Evolutionary conservation across 2,329 filamentous ascomycete genomes (phyloP).

Genomic region (Fusarium concolor): DNA sequence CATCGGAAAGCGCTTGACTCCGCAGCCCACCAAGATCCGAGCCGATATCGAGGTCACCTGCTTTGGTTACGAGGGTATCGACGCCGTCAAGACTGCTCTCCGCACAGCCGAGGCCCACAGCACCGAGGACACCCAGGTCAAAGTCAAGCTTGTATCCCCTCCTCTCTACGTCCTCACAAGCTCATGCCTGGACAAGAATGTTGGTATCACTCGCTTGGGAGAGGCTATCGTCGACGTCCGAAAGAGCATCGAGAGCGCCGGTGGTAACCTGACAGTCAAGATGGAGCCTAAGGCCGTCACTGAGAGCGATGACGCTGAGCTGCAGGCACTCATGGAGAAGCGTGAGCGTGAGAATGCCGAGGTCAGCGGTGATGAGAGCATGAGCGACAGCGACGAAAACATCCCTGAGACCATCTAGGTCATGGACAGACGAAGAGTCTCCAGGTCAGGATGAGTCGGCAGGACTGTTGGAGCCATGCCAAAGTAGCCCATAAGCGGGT

Average conservation of each 20-base stretch:
- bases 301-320: conserved; percentile 96
- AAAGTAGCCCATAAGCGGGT: conserved; percentile 31
- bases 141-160: conserved; percentile 97
- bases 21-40: conserved; percentile 98
- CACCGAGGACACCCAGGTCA: conserved; percentile 92
- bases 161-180: conserved; percentile 96
- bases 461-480: conserved; percentile 34
- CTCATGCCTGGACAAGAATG: conserved; percentile 92
- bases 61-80: conserved; percentile 97
- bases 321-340: conserved; percentile 99
- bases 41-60: conserved; percentile 97
- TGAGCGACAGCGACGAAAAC: conserved; percentile 95
- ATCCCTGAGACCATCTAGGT: conserved; percentile 56
- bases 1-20: conserved; percentile 96
- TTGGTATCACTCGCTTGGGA: conserved; percentile 86
- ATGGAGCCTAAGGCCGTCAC: conserved; percentile 99
- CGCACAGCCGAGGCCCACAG: conserved; percentile 92
- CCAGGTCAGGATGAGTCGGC: conserved; percentile 30
- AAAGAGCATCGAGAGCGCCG: conserved; percentile 79
- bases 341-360: conserved; percentile 97
- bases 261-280: conserved; percentile 87
- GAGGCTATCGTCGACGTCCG: conserved; percentile 90
- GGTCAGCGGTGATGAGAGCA: conserved; percentile 96
- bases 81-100: conserved; percentile 94
- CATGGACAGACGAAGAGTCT: conserved; percentile 29